Evolutionary conservation across 1,139 yeast species (phyloP).

Genomic region (Debaryomyces udenii): DNA sequence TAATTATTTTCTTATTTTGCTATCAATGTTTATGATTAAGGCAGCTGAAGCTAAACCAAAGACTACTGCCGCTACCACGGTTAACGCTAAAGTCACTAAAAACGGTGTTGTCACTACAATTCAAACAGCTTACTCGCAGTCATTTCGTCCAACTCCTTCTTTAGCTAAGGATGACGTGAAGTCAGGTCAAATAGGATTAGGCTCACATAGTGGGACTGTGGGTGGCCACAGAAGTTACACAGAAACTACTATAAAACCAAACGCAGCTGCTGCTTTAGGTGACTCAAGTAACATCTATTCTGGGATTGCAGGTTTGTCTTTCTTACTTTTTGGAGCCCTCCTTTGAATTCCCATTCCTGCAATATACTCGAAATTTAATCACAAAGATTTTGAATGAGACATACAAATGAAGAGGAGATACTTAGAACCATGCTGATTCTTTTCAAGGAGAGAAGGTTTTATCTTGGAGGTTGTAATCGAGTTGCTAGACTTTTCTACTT

Average conservation of each 20-base stretch:
- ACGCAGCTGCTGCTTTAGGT: constrained; percentile 6
- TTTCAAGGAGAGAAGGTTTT: no score
- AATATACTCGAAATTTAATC: no score
- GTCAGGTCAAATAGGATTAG: constrained; percentile 44
- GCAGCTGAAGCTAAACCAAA: constrained; percentile 14
- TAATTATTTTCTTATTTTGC: constrained; percentile 8
- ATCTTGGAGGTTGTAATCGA: no score
- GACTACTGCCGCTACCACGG: constrained; percentile 26
- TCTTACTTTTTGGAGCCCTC: constrained; percentile 19
- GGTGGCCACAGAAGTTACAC: constrained; percentile 39
- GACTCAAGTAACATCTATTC: constrained; percentile 15
- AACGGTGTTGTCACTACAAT: constrained; percentile 33
- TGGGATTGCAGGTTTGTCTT: constrained; percentile 19
- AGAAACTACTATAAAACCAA: constrained; percentile 27
- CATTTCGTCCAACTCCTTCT: constrained; percentile 31
- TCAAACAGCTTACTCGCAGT: constrained; percentile 34
- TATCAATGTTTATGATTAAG: constrained; percentile 7
- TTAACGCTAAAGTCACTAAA: constrained; percentile 41
- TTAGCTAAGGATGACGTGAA: constrained; percentile 22
- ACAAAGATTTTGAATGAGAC: no score
- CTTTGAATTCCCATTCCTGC: constrained; percentile 1
- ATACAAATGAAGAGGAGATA: no score
- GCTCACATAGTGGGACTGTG: constrained; percentile 34
- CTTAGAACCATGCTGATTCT: no score
- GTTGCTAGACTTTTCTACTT: no score